Base-by-base conservation (phyloP, 768 basidiomycete species). In the Amanita rimosa region DNA sequence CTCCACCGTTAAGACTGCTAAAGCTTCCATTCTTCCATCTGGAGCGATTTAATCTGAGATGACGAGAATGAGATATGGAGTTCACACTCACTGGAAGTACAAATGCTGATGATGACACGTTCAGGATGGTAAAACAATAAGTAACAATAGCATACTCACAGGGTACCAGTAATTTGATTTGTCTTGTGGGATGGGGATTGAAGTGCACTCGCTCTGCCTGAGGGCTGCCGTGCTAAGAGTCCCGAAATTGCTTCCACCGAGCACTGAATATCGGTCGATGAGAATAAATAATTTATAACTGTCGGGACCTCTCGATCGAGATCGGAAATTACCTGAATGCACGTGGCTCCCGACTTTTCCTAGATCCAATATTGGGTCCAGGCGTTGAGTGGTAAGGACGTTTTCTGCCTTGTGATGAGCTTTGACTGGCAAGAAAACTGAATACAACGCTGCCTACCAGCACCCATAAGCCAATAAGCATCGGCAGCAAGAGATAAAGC, bases 121-220 rank as follows among this genome's bases (percentile, higher is more conserved):
- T 52, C 16, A 56, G 42, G 41, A 27, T 21, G 10, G 13, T 14
- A 7, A 19, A 27, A n/a, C n/a, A 47, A 53, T 38, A 37, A 6
- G 7, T 11, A 26, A 38, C 17, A 29, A 14, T 8, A 44, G 11
- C 10, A 31, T 7, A 64, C 69, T 40, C 52, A 74, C 73, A 42
- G 73, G 73, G 53, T 70, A 69, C 75, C 75, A 76, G 52, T 76
- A 77, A 44, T 64, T 68, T 16, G 72, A 75, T 53, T 76, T 73
- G 61, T 76, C 75, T 60, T 78, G 62, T 13, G 65, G 63, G 56
- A 78, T 76, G 34, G 74, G 75, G 49, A 71, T 64, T n/a, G 75
- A 72, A 2, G 74, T 72, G 55, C 76, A 78, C 55, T 69, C 53
- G 54, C 75, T 76, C 49, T 71, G 50, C 35, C 71, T 63, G 21